Percentiles rank a stretch among this genome's conserved stretches.
Evolutionary conservation across 495 filamentous ascomycete genomes (phyloP).

Genomic region (Neurospora sp.): DNA sequence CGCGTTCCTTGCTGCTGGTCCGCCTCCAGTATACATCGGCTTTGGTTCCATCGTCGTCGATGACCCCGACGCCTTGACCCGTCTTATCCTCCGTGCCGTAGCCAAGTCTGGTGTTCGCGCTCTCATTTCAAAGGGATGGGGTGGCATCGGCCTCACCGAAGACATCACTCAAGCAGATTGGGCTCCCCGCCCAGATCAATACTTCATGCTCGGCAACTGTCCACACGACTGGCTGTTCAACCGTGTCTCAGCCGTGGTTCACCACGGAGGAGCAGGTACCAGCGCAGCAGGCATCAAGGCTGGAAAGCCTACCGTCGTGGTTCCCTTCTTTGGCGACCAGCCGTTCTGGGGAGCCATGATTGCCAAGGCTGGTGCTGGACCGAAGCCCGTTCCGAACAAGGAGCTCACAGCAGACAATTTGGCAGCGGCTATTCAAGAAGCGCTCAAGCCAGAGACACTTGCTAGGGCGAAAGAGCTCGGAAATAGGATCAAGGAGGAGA

Average conservation of each 20-base stretch:
- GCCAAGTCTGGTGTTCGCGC: slow-evolving; percentile 56
- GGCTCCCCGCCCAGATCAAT: slow-evolving; percentile 48
- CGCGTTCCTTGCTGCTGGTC: slow-evolving; percentile 45
- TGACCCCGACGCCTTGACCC: slow-evolving; percentile 56
- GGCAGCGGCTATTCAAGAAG: slow-evolving; percentile 49
- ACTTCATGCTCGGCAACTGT: slow-evolving; percentile 70
- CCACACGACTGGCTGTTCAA: slow-evolving; percentile 81
- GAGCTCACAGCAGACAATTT: slow-evolving; percentile 53
- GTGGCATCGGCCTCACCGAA: slow-evolving; percentile 44
- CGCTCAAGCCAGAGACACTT: slow-evolving; percentile 45
- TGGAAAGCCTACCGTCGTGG: slow-evolving; percentile 61
- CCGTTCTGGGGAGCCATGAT: slow-evolving; percentile 78
- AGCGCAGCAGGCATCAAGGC: slow-evolving; percentile 63
- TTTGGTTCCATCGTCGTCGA: slow-evolving; percentile 79
- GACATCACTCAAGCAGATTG: slow-evolving; percentile 31
- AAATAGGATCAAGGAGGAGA: slow-evolving; percentile 51
- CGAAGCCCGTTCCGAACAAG: slow-evolving; percentile 59
- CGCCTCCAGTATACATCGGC: slow-evolving; percentile 69
- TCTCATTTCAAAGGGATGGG: slow-evolving; percentile 74
- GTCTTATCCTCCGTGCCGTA: slow-evolving; percentile 59
- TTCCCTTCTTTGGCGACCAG: slow-evolving; percentile 83
- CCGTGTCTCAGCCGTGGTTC: slow-evolving; percentile 64
- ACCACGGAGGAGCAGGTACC: slow-evolving; percentile 77
- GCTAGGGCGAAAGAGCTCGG: slow-evolving; percentile 50
- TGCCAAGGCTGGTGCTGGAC: slow-evolving; percentile 60